phyloP scores from a whole-genome alignment of 2,329 filamentous ascomycete genomes.

The Gliomastix tumulicola region DNA sequence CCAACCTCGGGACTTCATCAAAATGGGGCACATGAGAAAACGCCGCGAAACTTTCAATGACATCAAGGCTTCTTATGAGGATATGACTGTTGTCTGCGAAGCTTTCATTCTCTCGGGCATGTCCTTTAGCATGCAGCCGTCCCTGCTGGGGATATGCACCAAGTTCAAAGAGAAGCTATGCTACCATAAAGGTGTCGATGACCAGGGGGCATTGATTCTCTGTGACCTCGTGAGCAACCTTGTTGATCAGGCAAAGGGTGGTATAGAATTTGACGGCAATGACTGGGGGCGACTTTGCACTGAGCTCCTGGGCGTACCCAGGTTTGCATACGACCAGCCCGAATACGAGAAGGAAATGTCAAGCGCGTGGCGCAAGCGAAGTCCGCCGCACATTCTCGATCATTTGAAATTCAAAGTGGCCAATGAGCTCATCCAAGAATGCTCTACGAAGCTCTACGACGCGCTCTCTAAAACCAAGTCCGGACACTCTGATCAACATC shows the following conservation, averaged over 20 bases:
- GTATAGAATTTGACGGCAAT: slow-evolving; percentile 36
- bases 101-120: slow-evolving; percentile 51
- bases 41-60: slow-evolving; percentile 24
- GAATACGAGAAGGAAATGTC: slow-evolving; percentile 31
- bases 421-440: slow-evolving; percentile 27
- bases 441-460: slow-evolving; percentile 23
- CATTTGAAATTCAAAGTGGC: slow-evolving; percentile 51
- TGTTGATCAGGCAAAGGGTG: slow-evolving; percentile 52
- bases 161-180: slow-evolving; percentile 55
- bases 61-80: slow-evolving; percentile 18
- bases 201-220: slow-evolving; percentile 35
- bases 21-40: slow-evolving; percentile 38
- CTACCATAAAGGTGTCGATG: slow-evolving; percentile 49
- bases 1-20: slow-evolving; percentile 32
- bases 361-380: slow-evolving; percentile 6
- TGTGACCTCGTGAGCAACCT: slow-evolving; percentile 45
- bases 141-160: slow-evolving; percentile 58
- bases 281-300: slow-evolving; percentile 31
- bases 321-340: slow-evolving; percentile 20
- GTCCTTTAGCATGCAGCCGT: slow-evolving; percentile 47
- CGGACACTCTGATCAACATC: too few relatives aligned
- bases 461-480: slow-evolving; percentile 9
- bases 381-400: slow-evolving; percentile 50
- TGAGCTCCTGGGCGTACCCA: neutral
- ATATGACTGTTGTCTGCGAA: too few relatives aligned